phyloP scores from a whole-genome alignment of 2,329 filamentous ascomycete genomes.

The Blastomyces parvus region DNA sequence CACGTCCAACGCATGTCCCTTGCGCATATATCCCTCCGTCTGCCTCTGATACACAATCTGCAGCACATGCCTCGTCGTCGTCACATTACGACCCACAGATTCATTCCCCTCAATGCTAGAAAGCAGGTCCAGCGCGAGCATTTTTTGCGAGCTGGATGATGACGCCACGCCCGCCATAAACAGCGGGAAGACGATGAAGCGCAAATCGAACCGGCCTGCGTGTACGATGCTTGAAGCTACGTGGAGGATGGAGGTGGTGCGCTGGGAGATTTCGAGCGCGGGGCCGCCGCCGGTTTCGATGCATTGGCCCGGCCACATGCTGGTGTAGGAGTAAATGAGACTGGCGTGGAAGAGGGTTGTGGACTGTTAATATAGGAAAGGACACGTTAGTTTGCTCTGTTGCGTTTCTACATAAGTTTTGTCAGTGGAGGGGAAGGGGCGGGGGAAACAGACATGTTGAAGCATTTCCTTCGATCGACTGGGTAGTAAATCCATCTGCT shows the following conservation, averaged over 20 bases:
- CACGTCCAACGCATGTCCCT: constrained; percentile 37
- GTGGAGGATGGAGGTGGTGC: constrained; percentile 38
- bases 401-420: neutral
- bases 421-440: neutral
- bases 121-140: constrained; percentile 41
- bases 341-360: constrained; percentile 42
- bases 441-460: constrained; percentile 34
- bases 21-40: constrained; percentile 31
- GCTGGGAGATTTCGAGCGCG: constrained; percentile 37
- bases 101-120: constrained; percentile 37
- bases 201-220: constrained; percentile 32
- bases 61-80: constrained; percentile 38
- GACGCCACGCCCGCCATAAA: constrained; percentile 45
- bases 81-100: constrained; percentile 42
- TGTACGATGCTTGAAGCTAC: constrained; percentile 35
- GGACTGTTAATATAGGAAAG: constrained; percentile 23
- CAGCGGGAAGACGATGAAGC: constrained; percentile 44
- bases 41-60: constrained; percentile 43
- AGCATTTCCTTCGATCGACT: constrained; percentile 30
- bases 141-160: constrained; percentile 35
- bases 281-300: constrained; percentile 31
- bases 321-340: constrained; percentile 45
- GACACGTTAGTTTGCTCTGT: neutral
- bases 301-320: constrained; percentile 44
- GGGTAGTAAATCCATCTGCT: constrained; percentile 30